These are phyloP conservation scores for Cordyceps javanica DNA, from an alignment of 2,329 filamentous ascomycete genomes.

Conservation along the genomic window DNA sequence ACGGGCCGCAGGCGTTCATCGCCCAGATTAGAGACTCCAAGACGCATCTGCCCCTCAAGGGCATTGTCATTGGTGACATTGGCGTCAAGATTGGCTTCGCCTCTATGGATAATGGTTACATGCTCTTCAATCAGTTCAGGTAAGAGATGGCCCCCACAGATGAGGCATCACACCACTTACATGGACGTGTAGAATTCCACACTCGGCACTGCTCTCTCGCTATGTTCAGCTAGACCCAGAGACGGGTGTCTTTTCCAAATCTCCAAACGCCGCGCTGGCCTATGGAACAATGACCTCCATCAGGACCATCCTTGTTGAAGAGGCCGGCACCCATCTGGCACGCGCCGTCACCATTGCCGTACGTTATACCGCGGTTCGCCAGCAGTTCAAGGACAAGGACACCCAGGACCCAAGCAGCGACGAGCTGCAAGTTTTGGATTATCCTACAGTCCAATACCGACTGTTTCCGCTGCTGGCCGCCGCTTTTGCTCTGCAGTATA, in stretches of 20 bases:
- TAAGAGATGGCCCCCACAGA: background rate
- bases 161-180: background rate
- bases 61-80: slow-evolving; percentile 71
- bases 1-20: slow-evolving; percentile 72
- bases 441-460: slow-evolving; percentile 74
- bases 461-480: slow-evolving; percentile 66
- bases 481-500: slow-evolving; percentile 74
- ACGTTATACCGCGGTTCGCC: slow-evolving; percentile 64
- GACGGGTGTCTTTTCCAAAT: slow-evolving; percentile 62
- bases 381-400: slow-evolving; percentile 75
- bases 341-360: slow-evolving; percentile 73
- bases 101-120: slow-evolving; percentile 77
- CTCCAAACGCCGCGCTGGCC: slow-evolving; percentile 59
- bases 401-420: slow-evolving; percentile 48
- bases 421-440: slow-evolving; percentile 73
- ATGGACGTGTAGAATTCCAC: slow-evolving; percentile 50
- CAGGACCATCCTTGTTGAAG: slow-evolving; percentile 65
- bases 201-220: slow-evolving; percentile 66
- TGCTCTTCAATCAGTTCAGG: slow-evolving; percentile 67
- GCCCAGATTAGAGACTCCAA: slow-evolving; percentile 66
- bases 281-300: slow-evolving; percentile 75
- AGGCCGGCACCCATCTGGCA: slow-evolving; percentile 65
- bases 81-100: slow-evolving; percentile 76
- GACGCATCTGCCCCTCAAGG: slow-evolving; percentile 62
- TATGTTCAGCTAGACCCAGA: slow-evolving; percentile 64